Evolutionary conservation across 2,329 filamentous ascomycete genomes (phyloP), one percentile per base, ranked within the genome.

Genomic region (Blumeria hordei): DNA sequence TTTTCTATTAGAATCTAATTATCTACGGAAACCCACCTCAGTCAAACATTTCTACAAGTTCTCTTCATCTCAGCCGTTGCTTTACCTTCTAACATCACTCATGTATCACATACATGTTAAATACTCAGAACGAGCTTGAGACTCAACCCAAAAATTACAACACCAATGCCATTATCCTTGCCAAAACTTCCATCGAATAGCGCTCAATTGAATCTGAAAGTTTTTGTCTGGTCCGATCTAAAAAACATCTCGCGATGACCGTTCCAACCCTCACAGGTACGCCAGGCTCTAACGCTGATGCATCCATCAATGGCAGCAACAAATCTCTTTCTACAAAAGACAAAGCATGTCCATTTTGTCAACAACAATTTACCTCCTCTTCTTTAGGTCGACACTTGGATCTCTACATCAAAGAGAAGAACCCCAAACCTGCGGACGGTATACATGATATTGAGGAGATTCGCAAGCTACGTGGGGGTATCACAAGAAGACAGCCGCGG

Each of bases 341-440:
- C 70, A 87, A 85, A 65, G 81, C 74, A 59, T 95, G 90, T 67
- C 85, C 82, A 37, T 96, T 86, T 70, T 96, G 90, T 67, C 75
- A 80, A 50, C 87, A 94, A 67, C 75, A 83, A 6, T 96, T 95
- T 66, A 95, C 90, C 14, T 95, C 88, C 1, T 94, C 88, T 14
- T 94, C 87, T 2, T 78, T 96, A 54, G 90, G 90, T 53, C 83
- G 90, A 49, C 90, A 96, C 69, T 80, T 95, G 60, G 90, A 96
- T 67, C 77, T 94, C 41, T 95, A 93, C 67, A 88, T 95, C 63
- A 88, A 88, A 65, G 83, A 88, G 57, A 93, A 88, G 70, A 95
- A 95, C 67, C 87, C 90, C 1, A 92, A 88, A 68, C 75, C 81
- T 1, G 71, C 83, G 6, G 90, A 96, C 69, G 88, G 88, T 53